A percentile compares a stretch with the other conserved stretches of the same genome.
These are phyloP conservation scores for Coriaria nepalensis DNA, from an alignment of 306 rosid genomes.

Conservation along the genomic window DNA sequence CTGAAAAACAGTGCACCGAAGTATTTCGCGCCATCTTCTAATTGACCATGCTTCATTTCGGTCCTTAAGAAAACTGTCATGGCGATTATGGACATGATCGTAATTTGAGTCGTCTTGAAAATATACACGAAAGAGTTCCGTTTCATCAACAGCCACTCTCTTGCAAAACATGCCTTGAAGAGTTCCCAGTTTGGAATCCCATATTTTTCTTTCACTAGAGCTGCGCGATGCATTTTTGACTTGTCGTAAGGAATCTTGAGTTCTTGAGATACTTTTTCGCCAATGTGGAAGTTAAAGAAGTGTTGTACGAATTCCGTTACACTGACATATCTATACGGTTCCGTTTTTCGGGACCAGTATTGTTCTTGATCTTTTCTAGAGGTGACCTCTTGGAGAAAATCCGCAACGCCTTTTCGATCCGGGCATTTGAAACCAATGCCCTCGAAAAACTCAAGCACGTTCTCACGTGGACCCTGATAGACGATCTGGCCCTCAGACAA, in stretches of 20 bases:
- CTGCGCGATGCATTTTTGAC: slow-evolving; percentile 39
- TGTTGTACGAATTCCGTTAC: slow-evolving; percentile 38
- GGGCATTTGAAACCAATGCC: slow-evolving; percentile 58
- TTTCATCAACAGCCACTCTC: slow-evolving; percentile 65
- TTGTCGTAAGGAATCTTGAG: slow-evolving; percentile 48
- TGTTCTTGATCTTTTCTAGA: slow-evolving; percentile 80
- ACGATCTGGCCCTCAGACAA: slow-evolving; percentile 69
- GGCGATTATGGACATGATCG: slow-evolving; percentile 37
- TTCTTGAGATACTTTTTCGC: slow-evolving; percentile 34
- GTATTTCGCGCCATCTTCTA: slow-evolving; percentile 36
- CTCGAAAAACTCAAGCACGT: slow-evolving; percentile 54
- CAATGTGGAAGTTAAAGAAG: slow-evolving; percentile 31
- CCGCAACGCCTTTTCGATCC: slow-evolving; percentile 69
- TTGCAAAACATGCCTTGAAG: slow-evolving; percentile 62
- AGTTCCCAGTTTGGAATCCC: slow-evolving; percentile 59
- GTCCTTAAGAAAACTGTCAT: slow-evolving; percentile 57
- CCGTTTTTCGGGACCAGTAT: slow-evolving; percentile 40
- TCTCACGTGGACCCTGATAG: slow-evolving; percentile 61
- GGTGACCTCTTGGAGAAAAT: slow-evolving; percentile 76
- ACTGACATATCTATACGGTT: slow-evolving; percentile 40
- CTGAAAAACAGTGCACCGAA: slow-evolving; percentile 58
- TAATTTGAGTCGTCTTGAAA: slow-evolving; percentile 46
- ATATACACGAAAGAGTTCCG: slow-evolving; percentile 38
- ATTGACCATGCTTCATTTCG: slow-evolving; percentile 39
- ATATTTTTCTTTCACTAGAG: slow-evolving; percentile 49